Percentiles rank a stretch among this genome's conserved stretches.
phyloP scores from a whole-genome alignment of 805 yeast species.

The Tetrapisispora arboricola region DNA sequence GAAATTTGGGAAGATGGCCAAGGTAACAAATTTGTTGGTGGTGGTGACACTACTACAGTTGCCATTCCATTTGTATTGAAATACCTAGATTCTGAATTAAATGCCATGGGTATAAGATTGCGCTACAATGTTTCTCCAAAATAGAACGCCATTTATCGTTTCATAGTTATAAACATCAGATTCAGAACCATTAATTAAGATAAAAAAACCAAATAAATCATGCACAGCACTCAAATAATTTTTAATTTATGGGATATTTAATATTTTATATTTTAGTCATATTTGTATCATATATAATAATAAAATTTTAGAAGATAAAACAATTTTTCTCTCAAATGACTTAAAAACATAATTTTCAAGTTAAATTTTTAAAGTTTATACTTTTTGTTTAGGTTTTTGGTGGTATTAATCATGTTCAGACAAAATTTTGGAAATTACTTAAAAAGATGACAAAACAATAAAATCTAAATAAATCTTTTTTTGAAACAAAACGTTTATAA shows the following conservation, averaged over 20 bases:
- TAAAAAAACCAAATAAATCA: slow-evolving; percentile 1
- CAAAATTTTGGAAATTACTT: no score
- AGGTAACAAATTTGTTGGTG: slow-evolving; percentile 86
- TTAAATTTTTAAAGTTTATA: no score
- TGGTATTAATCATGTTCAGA: no score
- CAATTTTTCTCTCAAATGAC: no score
- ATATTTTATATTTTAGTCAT: slow-evolving; percentile 2
- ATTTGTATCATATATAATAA: slow-evolving; percentile 2
- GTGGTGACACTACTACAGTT: slow-evolving; percentile 86
- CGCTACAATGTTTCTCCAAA: slow-evolving; percentile 74
- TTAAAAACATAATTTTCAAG: no score
- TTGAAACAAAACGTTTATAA: no score
- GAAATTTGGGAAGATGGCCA: slow-evolving; percentile 97
- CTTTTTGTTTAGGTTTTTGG: no score
- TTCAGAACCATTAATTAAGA: neutral
- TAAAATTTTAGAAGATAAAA: slow-evolving; percentile 1
- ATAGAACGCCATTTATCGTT: slow-evolving; percentile 13
- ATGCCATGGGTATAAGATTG: slow-evolving; percentile 96
- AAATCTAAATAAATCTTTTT: no score
- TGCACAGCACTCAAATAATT: slow-evolving; percentile 4
- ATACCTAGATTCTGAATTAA: slow-evolving; percentile 86
- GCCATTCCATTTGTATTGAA: slow-evolving; percentile 95
- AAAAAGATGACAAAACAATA: no score
- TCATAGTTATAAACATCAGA: no score
- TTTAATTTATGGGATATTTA: slow-evolving; percentile 1